phyloP scores from a whole-genome alignment of 2,329 filamentous ascomycete genomes.

The Penicillium sp. region DNA sequence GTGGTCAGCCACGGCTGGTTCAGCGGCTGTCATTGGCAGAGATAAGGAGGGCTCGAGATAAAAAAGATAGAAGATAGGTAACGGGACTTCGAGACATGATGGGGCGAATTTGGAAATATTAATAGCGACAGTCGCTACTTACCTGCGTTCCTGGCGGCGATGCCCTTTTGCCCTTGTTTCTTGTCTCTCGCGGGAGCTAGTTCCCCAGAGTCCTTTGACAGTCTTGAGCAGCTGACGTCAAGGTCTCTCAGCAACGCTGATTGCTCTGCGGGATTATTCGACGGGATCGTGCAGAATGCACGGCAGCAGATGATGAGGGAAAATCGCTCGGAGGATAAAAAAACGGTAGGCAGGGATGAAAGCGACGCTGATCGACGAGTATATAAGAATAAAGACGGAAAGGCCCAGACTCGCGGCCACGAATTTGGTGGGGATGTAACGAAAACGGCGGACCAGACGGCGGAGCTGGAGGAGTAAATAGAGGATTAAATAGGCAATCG shows the following conservation, averaged over 20 bases:
- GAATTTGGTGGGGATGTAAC: background rate
- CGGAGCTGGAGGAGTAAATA: conserved; percentile 2
- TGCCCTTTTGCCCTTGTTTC: conserved; percentile 1
- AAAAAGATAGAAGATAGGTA: background rate
- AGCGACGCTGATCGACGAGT: conserved; percentile 8
- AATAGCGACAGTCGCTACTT: background rate
- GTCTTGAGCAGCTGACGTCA: conserved; percentile 8
- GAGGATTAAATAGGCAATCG: conserved; percentile 7
- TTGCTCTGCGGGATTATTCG: conserved; percentile 26
- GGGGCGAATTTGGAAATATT: background rate
- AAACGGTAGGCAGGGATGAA: conserved; percentile 10
- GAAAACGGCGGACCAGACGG: background rate
- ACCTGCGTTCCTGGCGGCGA: background rate
- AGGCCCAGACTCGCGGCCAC: background rate
- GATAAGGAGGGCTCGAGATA: conserved; percentile 27
- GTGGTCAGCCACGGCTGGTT: conserved; percentile 18
- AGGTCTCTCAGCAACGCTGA: conserved; percentile 2
- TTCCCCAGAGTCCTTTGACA: no score
- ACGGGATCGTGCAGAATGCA: conserved; percentile 15
- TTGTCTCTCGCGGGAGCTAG: background rate
- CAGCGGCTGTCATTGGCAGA: conserved; percentile 29
- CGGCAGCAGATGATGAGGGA: conserved; percentile 15
- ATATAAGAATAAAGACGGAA: conserved; percentile 21
- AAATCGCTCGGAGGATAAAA: conserved; percentile 25
- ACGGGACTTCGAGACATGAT: background rate